Conservation (phyloP, 1,284 basidiomycete genomes). For the Tilletiopsis washingtonensis region DNA sequence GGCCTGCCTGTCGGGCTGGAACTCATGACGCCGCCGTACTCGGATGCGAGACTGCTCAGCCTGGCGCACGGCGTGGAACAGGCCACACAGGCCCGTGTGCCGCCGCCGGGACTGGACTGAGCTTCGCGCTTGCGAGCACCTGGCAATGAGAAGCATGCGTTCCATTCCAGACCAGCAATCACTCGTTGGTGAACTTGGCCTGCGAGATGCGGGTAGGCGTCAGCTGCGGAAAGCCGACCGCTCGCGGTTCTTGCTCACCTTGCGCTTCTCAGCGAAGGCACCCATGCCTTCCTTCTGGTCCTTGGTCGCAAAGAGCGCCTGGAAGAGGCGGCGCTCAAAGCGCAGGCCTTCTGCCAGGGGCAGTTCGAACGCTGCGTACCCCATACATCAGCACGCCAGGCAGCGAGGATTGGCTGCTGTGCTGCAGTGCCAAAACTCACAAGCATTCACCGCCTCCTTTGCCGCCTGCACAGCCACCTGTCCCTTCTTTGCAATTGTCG, state of each 20-base stretch:
- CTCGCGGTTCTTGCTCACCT: conserved; percentile 45
- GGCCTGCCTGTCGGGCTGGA: no score
- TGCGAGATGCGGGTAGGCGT: background rate
- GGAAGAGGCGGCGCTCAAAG: conserved; percentile 85
- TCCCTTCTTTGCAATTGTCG: conserved; percentile 73
- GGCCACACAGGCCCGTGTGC: no score
- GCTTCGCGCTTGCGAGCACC: no score
- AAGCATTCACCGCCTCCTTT: conserved; percentile 90
- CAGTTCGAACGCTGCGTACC: conserved; percentile 62
- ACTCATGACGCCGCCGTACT: no score
- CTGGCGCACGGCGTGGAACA: no score
- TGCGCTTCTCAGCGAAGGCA: conserved; percentile 96
- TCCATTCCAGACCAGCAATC: background rate
- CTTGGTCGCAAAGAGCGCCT: conserved; percentile 82
- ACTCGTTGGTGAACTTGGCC: background rate
- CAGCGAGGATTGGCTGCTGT: no score
- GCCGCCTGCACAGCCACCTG: conserved; percentile 77
- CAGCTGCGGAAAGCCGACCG: background rate
- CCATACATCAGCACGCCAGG: background rate
- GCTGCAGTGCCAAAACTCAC: conserved; percentile 53
- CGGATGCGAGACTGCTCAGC: no score
- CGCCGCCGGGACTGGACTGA: no score
- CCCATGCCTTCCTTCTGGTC: conserved; percentile 98
- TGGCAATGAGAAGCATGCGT: no score
- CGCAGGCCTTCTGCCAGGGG: conserved; percentile 72